Evolutionary conservation across 805 yeast genomes (phyloP).

Genomic region (Candida sakaeoensis): DNA sequence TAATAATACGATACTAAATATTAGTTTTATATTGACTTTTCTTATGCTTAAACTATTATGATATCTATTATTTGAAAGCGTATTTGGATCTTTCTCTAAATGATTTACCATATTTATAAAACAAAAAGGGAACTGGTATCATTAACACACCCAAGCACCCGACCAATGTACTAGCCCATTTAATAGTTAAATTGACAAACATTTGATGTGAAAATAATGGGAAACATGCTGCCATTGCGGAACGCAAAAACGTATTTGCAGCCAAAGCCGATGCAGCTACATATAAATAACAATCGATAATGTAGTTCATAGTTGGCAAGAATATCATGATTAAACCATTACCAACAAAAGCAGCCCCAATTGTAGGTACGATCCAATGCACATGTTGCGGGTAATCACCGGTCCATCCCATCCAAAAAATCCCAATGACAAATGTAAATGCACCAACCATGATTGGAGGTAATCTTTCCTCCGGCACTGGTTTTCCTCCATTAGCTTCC

Average conservation of each 20-base stretch:
- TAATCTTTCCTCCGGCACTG: slow-evolving; percentile 77
- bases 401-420: slow-evolving; percentile 86
- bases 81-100: slow-evolving; percentile 17
- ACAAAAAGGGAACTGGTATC: slow-evolving; percentile 56
- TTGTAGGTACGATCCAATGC: slow-evolving; percentile 68
- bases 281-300: slow-evolving; percentile 56
- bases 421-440: slow-evolving; percentile 68
- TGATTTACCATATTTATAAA: slow-evolving; percentile 47
- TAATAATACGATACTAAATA: no score
- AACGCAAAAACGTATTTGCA: slow-evolving; percentile 57
- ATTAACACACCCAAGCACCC: slow-evolving; percentile 50
- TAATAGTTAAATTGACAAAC: slow-evolving; percentile 46
- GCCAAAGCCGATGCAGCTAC: slow-evolving; percentile 65
- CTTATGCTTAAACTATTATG: no score
- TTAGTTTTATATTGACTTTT: no score
- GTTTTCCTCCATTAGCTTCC: slow-evolving; percentile 48
- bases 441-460: slow-evolving; percentile 75
- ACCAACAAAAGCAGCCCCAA: slow-evolving; percentile 41
- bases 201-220: slow-evolving; percentile 55
- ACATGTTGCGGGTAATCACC: slow-evolving; percentile 70
- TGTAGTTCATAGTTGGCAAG: slow-evolving; percentile 56
- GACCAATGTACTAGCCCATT: slow-evolving; percentile 53
- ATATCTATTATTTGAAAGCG: slow-evolving; percentile 21
- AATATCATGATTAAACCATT: slow-evolving; percentile 53
- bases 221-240: slow-evolving; percentile 57